These are phyloP conservation scores for Cryomyces antarcticus DNA, from an alignment of 495 filamentous ascomycete species.

Conservation along the genomic window DNA sequence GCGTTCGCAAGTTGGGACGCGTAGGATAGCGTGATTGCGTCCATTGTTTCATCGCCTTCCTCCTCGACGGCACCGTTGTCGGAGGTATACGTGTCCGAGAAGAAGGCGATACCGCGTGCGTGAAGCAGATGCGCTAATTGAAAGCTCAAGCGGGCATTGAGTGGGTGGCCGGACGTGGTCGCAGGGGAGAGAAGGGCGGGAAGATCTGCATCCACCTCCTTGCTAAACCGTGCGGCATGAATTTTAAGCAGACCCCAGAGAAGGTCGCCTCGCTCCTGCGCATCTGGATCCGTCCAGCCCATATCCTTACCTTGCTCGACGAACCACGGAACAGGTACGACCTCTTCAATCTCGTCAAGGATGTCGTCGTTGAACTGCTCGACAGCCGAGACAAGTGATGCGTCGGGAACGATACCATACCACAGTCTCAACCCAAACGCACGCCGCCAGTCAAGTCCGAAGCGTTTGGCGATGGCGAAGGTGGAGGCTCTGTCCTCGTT, in stretches of 20 bases:
- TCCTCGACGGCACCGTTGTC: conserved; percentile 21
- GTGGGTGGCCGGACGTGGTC: conserved; percentile 40
- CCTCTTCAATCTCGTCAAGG: conserved; percentile 30
- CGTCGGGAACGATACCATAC: conserved; percentile 50
- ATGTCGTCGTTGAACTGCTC: conserved; percentile 48
- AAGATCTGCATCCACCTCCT: conserved; percentile 28
- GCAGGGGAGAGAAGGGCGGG: conserved; percentile 33
- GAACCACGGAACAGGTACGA: conserved; percentile 40
- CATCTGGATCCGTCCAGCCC: conserved; percentile 25
- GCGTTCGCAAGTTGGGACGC: conserved; percentile 51
- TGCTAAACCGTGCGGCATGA: conserved; percentile 33
- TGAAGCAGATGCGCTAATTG: conserved; percentile 43
- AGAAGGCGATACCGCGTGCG: conserved; percentile 16
- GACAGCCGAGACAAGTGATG: conserved; percentile 50
- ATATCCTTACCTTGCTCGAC: conserved; percentile 25
- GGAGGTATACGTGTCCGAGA: conserved; percentile 26
- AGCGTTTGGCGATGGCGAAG: conserved; percentile 61
- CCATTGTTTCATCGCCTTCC: conserved; percentile 24
- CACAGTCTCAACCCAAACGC: conserved; percentile 79
- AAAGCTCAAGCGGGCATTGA: conserved; percentile 61
- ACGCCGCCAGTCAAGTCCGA: conserved; percentile 78
- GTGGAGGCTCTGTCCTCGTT: conserved; percentile 55
- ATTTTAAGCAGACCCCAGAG: conserved; percentile 72
- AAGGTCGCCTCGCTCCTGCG: conserved; percentile 47
- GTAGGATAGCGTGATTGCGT: conserved; percentile 47